Conservation (phyloP, 345 rosid species). For the Hibiscus trionum region DNA sequence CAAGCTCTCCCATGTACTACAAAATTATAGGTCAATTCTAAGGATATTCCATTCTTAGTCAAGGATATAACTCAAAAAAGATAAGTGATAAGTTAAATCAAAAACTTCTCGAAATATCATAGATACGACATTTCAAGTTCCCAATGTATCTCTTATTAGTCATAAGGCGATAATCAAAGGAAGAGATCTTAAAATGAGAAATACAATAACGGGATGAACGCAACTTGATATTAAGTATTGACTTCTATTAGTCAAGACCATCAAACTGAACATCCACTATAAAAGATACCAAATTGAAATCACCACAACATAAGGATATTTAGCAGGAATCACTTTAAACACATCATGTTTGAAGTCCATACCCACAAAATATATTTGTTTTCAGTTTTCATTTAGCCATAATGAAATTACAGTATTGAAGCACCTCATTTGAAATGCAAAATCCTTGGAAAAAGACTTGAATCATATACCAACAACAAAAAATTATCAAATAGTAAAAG, state of each 20-base stretch:
- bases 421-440: background rate
- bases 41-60: background rate
- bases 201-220: background rate
- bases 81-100: no score
- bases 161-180: no score
- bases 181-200: background rate
- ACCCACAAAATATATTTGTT: background rate
- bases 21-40: conserved; percentile 12
- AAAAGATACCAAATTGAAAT: background rate
- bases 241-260: background rate
- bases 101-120: background rate
- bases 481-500: no score
- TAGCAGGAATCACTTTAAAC: background rate
- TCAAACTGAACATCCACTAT: background rate
- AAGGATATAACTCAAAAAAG: no score
- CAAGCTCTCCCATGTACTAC: conserved; percentile 89
- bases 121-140: background rate
- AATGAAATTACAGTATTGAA: background rate
- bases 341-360: background rate
- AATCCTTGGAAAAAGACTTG: background rate
- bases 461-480: background rate
- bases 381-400: background rate
- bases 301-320: background rate
- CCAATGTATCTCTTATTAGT: no score
- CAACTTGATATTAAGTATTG: background rate